These are phyloP conservation scores for Saururus chinensis DNA, from an alignment of 164 flowering plant genomes.

Conservation along the genomic window DNA sequence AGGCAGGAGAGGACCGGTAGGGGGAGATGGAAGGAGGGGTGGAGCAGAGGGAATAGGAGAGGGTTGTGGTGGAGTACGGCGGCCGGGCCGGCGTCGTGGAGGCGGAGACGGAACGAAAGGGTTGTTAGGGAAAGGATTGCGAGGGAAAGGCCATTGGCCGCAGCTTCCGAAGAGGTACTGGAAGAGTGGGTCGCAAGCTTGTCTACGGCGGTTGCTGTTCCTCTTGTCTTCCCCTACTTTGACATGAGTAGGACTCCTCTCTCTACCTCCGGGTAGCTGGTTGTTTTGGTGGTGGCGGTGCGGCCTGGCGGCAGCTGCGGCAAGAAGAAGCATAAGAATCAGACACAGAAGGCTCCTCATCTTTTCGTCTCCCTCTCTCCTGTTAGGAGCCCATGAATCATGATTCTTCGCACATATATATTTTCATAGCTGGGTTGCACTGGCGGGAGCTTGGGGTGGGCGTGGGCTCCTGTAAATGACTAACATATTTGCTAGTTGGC, in stretches of 20 bases:
- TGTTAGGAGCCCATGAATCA: neutral
- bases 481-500: no score
- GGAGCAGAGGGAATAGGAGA: neutral
- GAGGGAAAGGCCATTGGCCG: slow-evolving; percentile 10
- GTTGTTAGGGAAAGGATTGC: slow-evolving; percentile 1
- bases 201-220: neutral
- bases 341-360: neutral
- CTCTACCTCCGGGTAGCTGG: no score
- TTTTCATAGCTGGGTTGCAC: no score
- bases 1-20: slow-evolving; percentile 1
- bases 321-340: neutral
- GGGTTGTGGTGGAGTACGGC: neutral
- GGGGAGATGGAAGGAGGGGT: slow-evolving; percentile 4
- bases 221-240: neutral
- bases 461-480: no score
- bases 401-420: neutral
- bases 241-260: neutral
- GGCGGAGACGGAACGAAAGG: neutral
- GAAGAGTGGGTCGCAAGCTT: slow-evolving; percentile 7
- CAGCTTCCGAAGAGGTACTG: slow-evolving; percentile 6
- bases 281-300: no score
- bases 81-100: neutral
- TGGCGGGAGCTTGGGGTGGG: no score
- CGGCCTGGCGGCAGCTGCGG: neutral
- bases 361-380: neutral